phyloP scores from a whole-genome alignment of 495 filamentous ascomycete species.

The Tuber indicum region DNA sequence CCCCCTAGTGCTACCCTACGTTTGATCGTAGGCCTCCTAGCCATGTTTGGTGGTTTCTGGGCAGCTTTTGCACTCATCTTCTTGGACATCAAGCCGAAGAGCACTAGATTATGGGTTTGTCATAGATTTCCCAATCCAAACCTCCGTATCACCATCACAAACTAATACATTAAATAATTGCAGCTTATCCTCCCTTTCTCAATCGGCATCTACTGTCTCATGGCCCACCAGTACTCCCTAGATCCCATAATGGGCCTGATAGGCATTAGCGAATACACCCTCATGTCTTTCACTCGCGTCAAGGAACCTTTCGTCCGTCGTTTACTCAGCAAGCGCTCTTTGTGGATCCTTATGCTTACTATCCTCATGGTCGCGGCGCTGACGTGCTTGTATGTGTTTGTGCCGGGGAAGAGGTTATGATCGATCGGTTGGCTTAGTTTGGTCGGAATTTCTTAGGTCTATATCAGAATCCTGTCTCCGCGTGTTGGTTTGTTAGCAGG shows the following conservation, averaged over 20 bases:
- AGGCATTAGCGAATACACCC: conserved; percentile 89
- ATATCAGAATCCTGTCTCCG: neutral
- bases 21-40: conserved; percentile 74
- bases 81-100: conserved; percentile 61
- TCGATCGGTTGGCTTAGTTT: neutral
- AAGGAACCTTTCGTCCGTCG: conserved; percentile 82
- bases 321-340: conserved; percentile 70
- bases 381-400: conserved; percentile 55
- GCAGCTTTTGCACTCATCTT: conserved; percentile 87
- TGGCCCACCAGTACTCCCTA: conserved; percentile 86
- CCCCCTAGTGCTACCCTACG: conserved; percentile 77
- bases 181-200: conserved; percentile 87
- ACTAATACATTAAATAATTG: neutral
- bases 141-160: neutral
- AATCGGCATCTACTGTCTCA: conserved; percentile 76
- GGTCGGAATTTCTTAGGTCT: neutral
- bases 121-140: conserved; percentile 1
- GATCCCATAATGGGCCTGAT: conserved; percentile 86
- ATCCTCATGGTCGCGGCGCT: conserved; percentile 51
- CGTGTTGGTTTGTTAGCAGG: neutral
- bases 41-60: conserved; percentile 90
- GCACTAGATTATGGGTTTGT: conserved; percentile 75
- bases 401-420: conserved; percentile 81
- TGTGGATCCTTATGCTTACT: conserved; percentile 67
- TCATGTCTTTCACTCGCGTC: conserved; percentile 78